A percentile compares a stretch with the other conserved stretches of the same genome.
These are phyloP conservation scores for Eutrema japonicum DNA, from an alignment of 345 rosid genomes.

Conservation along the genomic window DNA sequence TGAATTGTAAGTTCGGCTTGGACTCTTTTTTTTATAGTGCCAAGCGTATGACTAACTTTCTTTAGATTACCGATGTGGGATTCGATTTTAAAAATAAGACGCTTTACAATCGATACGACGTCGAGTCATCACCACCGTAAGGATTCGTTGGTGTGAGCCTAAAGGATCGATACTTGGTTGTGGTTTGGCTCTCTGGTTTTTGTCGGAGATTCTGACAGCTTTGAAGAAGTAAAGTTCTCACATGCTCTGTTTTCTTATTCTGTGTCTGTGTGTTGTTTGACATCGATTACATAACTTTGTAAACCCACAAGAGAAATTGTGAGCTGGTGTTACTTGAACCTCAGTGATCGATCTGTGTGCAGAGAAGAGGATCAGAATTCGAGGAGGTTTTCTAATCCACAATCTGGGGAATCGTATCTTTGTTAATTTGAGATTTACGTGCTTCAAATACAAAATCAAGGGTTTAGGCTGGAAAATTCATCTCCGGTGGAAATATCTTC, in stretches of 20 bases:
- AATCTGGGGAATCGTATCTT: not conserved
- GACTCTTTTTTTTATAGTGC: too few relatives aligned
- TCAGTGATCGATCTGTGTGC: too few relatives aligned
- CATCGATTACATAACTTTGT: not conserved
- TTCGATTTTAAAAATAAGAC: too few relatives aligned
- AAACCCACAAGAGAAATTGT: not conserved
- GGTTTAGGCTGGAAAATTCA: not conserved
- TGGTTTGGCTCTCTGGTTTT: not conserved
- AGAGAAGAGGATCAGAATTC: too few relatives aligned
- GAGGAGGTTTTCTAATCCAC: not conserved
- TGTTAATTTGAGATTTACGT: not conserved
- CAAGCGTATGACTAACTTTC: too few relatives aligned
- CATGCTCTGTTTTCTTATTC: slow-evolving; percentile 9
- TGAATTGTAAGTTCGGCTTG: not conserved
- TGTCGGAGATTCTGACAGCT: not conserved
- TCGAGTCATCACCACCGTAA: not conserved
- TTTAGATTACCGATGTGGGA: too few relatives aligned
- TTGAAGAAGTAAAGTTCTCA: not conserved
- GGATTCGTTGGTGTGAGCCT: not conserved
- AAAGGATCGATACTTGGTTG: not conserved
- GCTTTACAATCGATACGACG: not conserved
- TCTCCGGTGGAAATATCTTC: not conserved
- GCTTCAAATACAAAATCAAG: too few relatives aligned
- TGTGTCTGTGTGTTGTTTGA: not conserved
- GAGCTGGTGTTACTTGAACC: not conserved